Percentiles rank a stretch among this genome's conserved stretches.
Evolutionary conservation across 2,329 filamentous ascomycete genomes (phyloP).

Genomic region (Paraconiothyrium sp.): DNA sequence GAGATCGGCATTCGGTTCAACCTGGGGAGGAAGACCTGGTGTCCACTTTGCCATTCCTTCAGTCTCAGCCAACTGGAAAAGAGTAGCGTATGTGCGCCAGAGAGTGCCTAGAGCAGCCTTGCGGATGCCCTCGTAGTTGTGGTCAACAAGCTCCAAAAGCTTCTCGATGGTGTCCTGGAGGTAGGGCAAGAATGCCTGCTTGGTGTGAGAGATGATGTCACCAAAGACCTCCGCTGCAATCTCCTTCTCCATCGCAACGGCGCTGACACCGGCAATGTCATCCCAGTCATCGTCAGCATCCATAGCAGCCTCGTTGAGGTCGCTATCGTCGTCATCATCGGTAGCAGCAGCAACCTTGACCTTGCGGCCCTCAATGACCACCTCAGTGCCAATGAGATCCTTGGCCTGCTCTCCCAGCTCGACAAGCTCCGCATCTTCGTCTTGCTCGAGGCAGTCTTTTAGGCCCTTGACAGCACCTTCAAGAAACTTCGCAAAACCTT

Average conservation of each 20-base stretch:
- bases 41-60: conserved; percentile 83
- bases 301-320: conserved; percentile 61
- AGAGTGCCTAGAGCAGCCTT: conserved; percentile 91
- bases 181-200: conserved; percentile 81
- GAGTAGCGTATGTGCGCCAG: conserved; percentile 91
- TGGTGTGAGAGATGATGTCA: conserved; percentile 88
- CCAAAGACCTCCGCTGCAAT: conserved; percentile 95
- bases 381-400: conserved; percentile 77
- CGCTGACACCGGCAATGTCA: conserved; percentile 83
- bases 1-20: conserved; percentile 80
- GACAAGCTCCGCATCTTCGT: conserved; percentile 83
- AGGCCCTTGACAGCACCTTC: conserved; percentile 81
- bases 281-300: conserved; percentile 81
- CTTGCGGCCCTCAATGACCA: conserved; percentile 84
- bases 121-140: conserved; percentile 91
- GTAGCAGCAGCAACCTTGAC: conserved; percentile 77
- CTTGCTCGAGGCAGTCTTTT: conserved; percentile 85
- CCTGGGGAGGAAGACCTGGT: conserved; percentile 83
- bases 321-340: conserved; percentile 69
- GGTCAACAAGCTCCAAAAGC: conserved; percentile 82
- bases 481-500: conserved; percentile 81
- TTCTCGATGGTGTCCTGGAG: conserved; percentile 88
- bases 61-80: conserved; percentile 88
- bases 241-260: conserved; percentile 94
- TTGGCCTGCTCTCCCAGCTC: conserved; percentile 77